Conservation (phyloP, 805 yeast species). For the Nakazawaea wyomingensis region DNA sequence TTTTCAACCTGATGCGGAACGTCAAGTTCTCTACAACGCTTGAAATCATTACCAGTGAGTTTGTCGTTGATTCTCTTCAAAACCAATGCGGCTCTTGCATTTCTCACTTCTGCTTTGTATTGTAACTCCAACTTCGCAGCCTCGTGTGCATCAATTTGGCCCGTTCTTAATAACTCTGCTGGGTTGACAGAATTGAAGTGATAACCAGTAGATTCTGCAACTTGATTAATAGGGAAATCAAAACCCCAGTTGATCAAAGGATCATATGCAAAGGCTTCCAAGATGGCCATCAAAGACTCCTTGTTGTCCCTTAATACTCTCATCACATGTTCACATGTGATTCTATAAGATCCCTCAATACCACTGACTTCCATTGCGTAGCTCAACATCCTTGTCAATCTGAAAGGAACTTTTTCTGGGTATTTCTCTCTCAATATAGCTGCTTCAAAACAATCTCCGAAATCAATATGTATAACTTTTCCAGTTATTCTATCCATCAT, state of each 20-base stretch:
- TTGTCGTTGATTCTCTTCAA: conserved; percentile 87
- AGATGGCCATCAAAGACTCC: conserved; percentile 94
- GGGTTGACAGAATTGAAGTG: conserved; percentile 63
- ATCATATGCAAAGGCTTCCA: conserved; percentile 98
- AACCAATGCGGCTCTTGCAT: conserved; percentile 88
- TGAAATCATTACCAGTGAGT: conserved; percentile 89
- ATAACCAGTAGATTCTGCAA: conserved; percentile 69
- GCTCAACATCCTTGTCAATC: conserved; percentile 93
- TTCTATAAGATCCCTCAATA: conserved; percentile 94
- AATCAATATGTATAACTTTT: conserved; percentile 94
- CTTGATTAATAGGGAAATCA: conserved; percentile 79
- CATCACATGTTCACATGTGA: conserved; percentile 97
- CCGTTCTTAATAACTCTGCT: conserved; percentile 63
- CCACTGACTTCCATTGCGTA: conserved; percentile 99
- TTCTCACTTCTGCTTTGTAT: conserved; percentile 68
- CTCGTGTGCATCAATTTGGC: conserved; percentile 73
- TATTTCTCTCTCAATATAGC: conserved; percentile 94
- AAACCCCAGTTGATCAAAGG: conserved; percentile 99
- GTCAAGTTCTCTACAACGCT: conserved; percentile 60
- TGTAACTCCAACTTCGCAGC: conserved; percentile 66
- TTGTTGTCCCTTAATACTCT: conserved; percentile 87
- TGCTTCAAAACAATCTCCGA: conserved; percentile 98
- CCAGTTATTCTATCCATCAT: conserved; percentile 95
- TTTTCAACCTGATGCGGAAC: conserved; percentile 91
- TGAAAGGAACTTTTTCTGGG: conserved; percentile 97